Evolutionary conservation across 2,329 filamentous ascomycete species (phyloP).

Genomic region (Alternaria arborescens): DNA sequence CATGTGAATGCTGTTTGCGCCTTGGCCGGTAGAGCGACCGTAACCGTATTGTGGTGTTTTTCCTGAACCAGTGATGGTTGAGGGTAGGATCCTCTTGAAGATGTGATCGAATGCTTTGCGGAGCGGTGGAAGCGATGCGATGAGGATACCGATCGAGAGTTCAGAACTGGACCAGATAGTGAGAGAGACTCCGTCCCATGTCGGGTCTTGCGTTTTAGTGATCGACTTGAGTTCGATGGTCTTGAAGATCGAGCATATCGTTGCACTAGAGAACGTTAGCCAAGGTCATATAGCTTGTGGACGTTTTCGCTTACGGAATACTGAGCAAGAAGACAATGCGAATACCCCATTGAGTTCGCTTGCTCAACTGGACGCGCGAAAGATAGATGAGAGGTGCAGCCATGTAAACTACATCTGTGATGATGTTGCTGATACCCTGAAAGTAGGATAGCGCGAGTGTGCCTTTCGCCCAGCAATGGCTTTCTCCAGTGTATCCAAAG

Average conservation of each 20-base stretch:
- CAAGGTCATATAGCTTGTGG: background rate
- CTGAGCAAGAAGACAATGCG: conserved; percentile 40
- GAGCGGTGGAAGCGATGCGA: conserved; percentile 36
- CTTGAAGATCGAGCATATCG: conserved; percentile 42
- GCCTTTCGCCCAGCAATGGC: conserved; percentile 35
- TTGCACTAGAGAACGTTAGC: conserved; percentile 28
- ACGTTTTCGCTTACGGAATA: conserved; percentile 32
- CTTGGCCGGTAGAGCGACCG: conserved; percentile 9
- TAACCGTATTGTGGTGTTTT: conserved; percentile 26
- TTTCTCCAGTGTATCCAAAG: conserved; percentile 18
- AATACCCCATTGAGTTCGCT: conserved; percentile 40
- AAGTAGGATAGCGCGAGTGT: conserved; percentile 33
- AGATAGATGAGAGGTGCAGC: conserved; percentile 42
- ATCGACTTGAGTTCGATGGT: conserved; percentile 35
- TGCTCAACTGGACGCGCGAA: conserved; percentile 31
- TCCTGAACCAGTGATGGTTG: conserved; percentile 15
- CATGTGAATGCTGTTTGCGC: conserved; percentile 21
- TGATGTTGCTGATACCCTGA: conserved; percentile 39
- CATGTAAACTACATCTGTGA: conserved; percentile 42
- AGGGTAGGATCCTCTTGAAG: conserved; percentile 28
- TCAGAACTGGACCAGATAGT: conserved; percentile 39
- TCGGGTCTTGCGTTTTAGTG: conserved; percentile 32
- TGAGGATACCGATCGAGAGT: conserved; percentile 32
- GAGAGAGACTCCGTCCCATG: conserved; percentile 37
- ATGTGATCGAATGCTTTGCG: conserved; percentile 37